Percentiles rank a stretch among this genome's conserved stretches.
phyloP scores from a whole-genome alignment of 148 eudicot genomes.

The Selenicereus undatus region DNA sequence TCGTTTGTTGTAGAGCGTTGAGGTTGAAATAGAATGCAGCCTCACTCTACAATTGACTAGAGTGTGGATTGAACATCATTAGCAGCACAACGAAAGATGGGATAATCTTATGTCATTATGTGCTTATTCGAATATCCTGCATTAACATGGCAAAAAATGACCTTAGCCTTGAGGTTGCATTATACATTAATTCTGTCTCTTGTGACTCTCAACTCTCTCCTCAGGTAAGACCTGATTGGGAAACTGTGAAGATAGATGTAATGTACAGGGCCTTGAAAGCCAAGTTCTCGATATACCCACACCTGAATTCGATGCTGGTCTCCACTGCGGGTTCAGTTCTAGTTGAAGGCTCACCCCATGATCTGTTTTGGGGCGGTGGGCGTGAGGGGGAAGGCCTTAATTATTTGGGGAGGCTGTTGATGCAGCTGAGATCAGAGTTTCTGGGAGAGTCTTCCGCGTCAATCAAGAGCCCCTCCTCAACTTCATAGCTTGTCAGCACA shows the following conservation, averaged over 20 bases:
- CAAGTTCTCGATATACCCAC: slow-evolving; percentile 80
- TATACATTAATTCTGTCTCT: not conserved
- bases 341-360: slow-evolving; percentile 95
- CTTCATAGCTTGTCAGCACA: not conserved
- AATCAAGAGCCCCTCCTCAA: slow-evolving; percentile 16
- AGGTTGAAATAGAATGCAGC: too few species aligned
- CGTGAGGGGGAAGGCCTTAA: slow-evolving; percentile 99
- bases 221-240: slow-evolving; percentile 93
- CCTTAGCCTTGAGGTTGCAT: not conserved
- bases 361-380: slow-evolving; percentile 98
- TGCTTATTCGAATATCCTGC: not conserved
- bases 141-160: not conserved
- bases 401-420: slow-evolving; percentile 84
- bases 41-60: too few species aligned
- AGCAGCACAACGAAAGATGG: not conserved
- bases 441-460: slow-evolving; percentile 44
- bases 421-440: slow-evolving; percentile 89
- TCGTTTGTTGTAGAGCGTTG: too few species aligned
- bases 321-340: slow-evolving; percentile 72
- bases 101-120: not conserved
- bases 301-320: slow-evolving; percentile 68
- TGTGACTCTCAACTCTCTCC: not conserved
- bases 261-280: slow-evolving; percentile 88
- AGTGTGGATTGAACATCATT: too few species aligned
- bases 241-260: slow-evolving; percentile 56